Evolutionary conservation across 1,139 yeast genomes (phyloP).

Genomic region (Pichia sp.): DNA sequence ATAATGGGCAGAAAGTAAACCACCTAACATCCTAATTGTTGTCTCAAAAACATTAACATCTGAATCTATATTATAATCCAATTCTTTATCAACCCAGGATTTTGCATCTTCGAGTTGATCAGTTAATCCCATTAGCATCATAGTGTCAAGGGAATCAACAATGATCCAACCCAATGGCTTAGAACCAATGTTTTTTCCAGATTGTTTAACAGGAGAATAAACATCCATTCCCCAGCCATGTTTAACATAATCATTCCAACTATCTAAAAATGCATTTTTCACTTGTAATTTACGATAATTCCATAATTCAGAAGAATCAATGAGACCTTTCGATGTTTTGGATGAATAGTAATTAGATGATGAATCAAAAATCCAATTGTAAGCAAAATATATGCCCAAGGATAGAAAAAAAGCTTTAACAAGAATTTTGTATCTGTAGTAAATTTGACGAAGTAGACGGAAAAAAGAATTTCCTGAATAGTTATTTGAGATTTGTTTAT

Average conservation of each 20-base stretch:
- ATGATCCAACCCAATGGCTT: conserved; percentile 92
- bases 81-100: conserved; percentile 63
- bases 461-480: conserved; percentile 5
- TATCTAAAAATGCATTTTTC: conserved; percentile 56
- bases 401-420: conserved; percentile 4
- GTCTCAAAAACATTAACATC: conserved; percentile 86
- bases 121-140: conserved; percentile 71
- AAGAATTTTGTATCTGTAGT: conserved; percentile 6
- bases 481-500: conserved; percentile 11
- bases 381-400: conserved; percentile 1
- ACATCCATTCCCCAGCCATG: conserved; percentile 84
- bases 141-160: conserved; percentile 82
- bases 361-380: conserved; percentile 9
- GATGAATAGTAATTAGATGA: not conserved
- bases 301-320: conserved; percentile 31
- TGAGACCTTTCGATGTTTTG: not conserved
- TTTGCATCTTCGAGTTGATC: conserved; percentile 62
- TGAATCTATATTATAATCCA: conserved; percentile 59
- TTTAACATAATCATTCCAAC: conserved; percentile 73
- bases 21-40: conserved; percentile 91
- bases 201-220: conserved; percentile 53
- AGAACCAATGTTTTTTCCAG: conserved; percentile 74
- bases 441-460: conserved; percentile 5
- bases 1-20: conserved; percentile 75
- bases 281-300: conserved; percentile 48